A percentile compares a stretch with the other conserved stretches of the same genome.
phyloP scores from a whole-genome alignment of 352 stramenopile genomes.

The Pythium biforme region DNA sequence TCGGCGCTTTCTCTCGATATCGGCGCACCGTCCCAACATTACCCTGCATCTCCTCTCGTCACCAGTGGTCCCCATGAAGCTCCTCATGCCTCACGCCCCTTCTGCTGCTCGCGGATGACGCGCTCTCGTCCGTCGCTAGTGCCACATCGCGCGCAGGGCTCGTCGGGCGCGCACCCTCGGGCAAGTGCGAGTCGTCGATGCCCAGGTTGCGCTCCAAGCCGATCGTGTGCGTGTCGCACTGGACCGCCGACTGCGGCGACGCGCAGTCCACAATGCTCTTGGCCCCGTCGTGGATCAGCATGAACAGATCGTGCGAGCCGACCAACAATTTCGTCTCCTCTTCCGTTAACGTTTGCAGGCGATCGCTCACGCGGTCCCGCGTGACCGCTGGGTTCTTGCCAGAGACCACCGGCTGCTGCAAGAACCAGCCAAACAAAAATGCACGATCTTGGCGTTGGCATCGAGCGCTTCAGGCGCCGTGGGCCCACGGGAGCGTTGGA shows the following conservation, averaged over 20 bases:
- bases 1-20: too few relatives aligned
- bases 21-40: too few relatives aligned
- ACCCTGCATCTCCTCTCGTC: too few relatives aligned
- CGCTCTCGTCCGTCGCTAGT: too few relatives aligned
- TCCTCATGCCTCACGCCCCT: too few relatives aligned
- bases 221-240: conserved; percentile 32
- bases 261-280: conserved; percentile 51
- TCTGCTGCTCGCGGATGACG: too few relatives aligned
- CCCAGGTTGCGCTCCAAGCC: conserved; percentile 47
- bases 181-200: conserved; percentile 49
- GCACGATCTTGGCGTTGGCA: conserved; percentile 79
- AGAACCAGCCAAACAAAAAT: conserved; percentile 92
- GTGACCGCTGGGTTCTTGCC: conserved; percentile 93
- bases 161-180: conserved; percentile 51
- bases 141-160: too few relatives aligned
- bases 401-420: conserved; percentile 86
- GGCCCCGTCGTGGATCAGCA: conserved; percentile 93
- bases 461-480: conserved; percentile 42
- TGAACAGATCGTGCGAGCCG: conserved; percentile 92
- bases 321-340: conserved; percentile 72
- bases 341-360: conserved; percentile 85
- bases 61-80: too few relatives aligned
- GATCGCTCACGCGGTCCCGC: conserved; percentile 66
- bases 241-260: conserved; percentile 30
- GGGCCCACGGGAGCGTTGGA: conserved; percentile 79